phyloP scores from a whole-genome alignment of 495 filamentous ascomycete species.

The Trichoderma parareesei region DNA sequence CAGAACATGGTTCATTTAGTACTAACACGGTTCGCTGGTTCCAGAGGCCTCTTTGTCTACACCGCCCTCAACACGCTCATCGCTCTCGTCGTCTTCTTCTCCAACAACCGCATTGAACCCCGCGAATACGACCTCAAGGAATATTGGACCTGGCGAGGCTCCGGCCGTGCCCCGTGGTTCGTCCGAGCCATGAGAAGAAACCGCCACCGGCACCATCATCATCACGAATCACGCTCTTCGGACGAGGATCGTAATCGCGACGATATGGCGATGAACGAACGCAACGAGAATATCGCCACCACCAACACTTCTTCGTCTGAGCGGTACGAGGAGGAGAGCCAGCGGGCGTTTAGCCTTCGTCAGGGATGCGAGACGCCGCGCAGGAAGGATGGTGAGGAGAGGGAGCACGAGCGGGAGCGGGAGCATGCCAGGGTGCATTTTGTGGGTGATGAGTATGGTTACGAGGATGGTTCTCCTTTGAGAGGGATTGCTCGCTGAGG shows the following conservation, averaged over 20 bases:
- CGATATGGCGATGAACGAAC: no score
- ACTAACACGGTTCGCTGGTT: not conserved
- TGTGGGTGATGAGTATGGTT: not conserved
- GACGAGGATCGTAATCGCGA: no score
- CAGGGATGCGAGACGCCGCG: not conserved
- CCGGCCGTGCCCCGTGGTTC: constrained; percentile 26
- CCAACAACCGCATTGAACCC: constrained; percentile 54
- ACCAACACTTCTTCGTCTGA: not conserved
- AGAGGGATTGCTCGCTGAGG: not conserved
- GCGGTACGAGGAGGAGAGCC: not conserved
- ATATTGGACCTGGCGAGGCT: constrained; percentile 59
- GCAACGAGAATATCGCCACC: no score
- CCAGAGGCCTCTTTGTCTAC: constrained; percentile 63
- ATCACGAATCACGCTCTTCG: not conserved
- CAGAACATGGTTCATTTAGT: not conserved
- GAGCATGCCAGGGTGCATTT: not conserved
- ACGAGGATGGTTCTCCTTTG: not conserved
- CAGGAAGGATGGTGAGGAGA: not conserved
- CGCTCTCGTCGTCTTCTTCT: constrained; percentile 45
- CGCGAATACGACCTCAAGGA: constrained; percentile 67
- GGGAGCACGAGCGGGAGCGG: not conserved
- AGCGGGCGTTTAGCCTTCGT: not conserved
- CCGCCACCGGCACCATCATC: not conserved
- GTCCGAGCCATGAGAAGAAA: constrained; percentile 18
- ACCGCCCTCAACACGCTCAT: constrained; percentile 56